A percentile compares a stretch with the other conserved stretches of the same genome.
These are phyloP conservation scores for Nymphaea colorata DNA, from an alignment of 164 flowering plant genomes.

Conservation along the genomic window DNA sequence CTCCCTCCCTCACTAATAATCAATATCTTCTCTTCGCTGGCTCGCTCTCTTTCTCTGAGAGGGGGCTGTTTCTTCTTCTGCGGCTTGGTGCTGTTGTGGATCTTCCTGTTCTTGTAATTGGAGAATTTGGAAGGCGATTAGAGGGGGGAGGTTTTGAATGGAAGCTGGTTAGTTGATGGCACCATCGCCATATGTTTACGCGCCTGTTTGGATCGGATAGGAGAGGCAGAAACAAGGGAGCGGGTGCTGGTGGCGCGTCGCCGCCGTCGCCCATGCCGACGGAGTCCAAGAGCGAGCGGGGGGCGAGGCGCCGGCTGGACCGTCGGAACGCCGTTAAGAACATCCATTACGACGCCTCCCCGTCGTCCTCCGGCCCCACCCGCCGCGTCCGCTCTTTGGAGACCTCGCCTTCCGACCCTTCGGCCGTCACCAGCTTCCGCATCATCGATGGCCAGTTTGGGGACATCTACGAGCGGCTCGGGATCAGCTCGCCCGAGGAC, in stretches of 20 bases:
- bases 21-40: too few species aligned
- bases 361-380: slow-evolving; percentile 16
- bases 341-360: slow-evolving; percentile 41
- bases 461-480: slow-evolving; percentile 34
- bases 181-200: neutral
- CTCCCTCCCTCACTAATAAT: too few species aligned
- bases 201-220: neutral
- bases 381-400: neutral
- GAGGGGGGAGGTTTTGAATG: too few species aligned
- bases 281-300: neutral
- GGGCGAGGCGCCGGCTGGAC: slow-evolving; percentile 23
- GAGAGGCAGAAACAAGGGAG: neutral
- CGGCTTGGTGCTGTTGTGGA: too few species aligned
- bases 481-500: slow-evolving; percentile 80
- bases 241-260: neutral
- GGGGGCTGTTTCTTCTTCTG: too few species aligned
- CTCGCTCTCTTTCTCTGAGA: too few species aligned
- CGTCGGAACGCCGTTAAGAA: slow-evolving; percentile 63
- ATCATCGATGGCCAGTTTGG: slow-evolving; percentile 48
- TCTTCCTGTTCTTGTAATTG: too few species aligned
- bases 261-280: neutral
- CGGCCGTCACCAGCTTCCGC: neutral
- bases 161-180: neutral
- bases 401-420: slow-evolving; percentile 45
- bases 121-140: too few species aligned